Conservation (phyloP, 2,329 filamentous ascomycete genomes). For the Aureobasidium pullulans region DNA sequence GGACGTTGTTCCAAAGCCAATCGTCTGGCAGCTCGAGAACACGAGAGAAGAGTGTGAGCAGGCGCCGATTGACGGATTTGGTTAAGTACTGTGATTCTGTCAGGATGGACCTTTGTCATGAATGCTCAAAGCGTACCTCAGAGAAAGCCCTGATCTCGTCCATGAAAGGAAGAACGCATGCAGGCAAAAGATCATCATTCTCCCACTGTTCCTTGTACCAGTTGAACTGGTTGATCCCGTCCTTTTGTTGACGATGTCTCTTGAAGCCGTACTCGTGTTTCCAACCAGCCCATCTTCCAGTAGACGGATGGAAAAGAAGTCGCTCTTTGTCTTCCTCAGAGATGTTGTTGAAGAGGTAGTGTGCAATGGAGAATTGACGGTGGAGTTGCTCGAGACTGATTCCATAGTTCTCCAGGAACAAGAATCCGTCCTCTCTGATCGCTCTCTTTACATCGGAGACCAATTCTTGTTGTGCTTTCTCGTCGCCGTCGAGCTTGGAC, state of each 20-base stretch:
- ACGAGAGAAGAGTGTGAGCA: conserved; percentile 32
- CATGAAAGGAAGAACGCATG: conserved; percentile 43
- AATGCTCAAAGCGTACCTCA: conserved; percentile 18
- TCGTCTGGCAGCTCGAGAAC: conserved; percentile 40
- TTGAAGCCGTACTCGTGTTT: conserved; percentile 44
- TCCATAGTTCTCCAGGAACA: conserved; percentile 45
- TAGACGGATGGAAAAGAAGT: conserved; percentile 42
- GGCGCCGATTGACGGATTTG: conserved; percentile 39
- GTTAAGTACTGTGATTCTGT: conserved; percentile 33
- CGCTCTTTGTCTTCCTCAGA: conserved; percentile 43
- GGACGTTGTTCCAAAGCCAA: conserved; percentile 37
- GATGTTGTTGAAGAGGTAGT: conserved; percentile 45
- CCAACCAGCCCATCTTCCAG: conserved; percentile 44
- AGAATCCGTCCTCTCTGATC: conserved; percentile 28
- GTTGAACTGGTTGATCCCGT: conserved; percentile 50
- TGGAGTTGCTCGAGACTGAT: conserved; percentile 42
- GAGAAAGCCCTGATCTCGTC: conserved; percentile 42
- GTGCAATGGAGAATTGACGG: conserved; percentile 44
- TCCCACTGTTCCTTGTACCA: conserved; percentile 32
- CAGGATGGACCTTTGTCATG: background rate
- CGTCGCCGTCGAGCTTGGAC: background rate
- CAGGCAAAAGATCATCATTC: conserved; percentile 40
- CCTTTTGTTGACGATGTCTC: conserved; percentile 36
- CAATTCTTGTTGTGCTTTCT: conserved; percentile 22
- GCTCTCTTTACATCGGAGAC: conserved; percentile 33